Base-by-base conservation (phyloP, 306 rosid species). In the Sicyos edulis region DNA sequence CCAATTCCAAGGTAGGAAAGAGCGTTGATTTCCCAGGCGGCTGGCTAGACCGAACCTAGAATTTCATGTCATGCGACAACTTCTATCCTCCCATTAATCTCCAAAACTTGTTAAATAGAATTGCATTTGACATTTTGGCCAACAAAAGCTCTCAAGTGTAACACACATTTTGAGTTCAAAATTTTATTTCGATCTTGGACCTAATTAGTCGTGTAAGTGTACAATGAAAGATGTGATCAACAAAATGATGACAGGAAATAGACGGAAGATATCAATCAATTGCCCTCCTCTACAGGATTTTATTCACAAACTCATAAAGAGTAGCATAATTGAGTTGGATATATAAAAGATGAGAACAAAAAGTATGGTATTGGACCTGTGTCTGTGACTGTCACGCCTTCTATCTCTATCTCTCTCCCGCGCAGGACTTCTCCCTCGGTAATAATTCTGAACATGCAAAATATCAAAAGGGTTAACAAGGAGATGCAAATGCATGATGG, bases 361-460 rank as follows among this genome's bases (percentile, higher is more conserved):
- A 66, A 11, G 16, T 32, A 69, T 76, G 74, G 74, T 75, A 63
- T 49, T 17, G 26, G 64, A 89, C 99, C 96, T 95, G 88, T 91
- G 75, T 87, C 97, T 88, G 85, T 91, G 91, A 83, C 86, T 80
- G 57, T 91, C 99, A 0, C 88, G 95, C 82, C 96, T 88, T 81
- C 96, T 91, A 71, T 87, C 96, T 82, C 92, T 83, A 62, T 95
- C 96, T 76, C 97, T 87, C 76, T 89, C 97, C 80, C 91, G 85
- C 14, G 70, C 75, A 74, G 97, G 99, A 68, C 99, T 95, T 75
- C 95, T 83, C 19, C 96, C 99, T 67, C 87, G 97, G 73, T 91
- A 79, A 75, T 91, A 82, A 56, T 89, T 92, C 92, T 86, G 84
- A 59, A 20, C 15, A 74, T 34, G 24, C n/a, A 42, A 47, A 12